Percentiles rank a stretch among this genome's conserved stretches.
phyloP scores from a whole-genome alignment of 2,329 filamentous ascomycete species.

The Xylaria sp. region DNA sequence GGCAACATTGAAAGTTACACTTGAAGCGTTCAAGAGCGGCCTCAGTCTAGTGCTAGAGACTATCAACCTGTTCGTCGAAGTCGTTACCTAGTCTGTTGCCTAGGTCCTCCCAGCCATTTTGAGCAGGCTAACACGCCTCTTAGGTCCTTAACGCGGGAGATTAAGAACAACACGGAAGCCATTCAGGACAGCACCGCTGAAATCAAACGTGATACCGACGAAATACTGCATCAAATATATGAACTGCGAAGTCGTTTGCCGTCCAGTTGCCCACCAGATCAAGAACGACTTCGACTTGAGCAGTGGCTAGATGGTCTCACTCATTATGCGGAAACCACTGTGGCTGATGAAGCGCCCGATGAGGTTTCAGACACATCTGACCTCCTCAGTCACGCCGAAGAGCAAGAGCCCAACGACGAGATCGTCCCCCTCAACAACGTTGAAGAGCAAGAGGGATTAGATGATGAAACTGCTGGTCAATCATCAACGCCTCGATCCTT shows the following conservation, averaged over 20 bases:
- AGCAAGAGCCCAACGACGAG: background rate
- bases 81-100: background rate
- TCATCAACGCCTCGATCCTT: too few relatives aligned
- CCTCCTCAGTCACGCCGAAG: background rate
- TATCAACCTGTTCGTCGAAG: constrained; percentile 1
- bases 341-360: background rate
- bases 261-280: background rate
- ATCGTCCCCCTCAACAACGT: too few relatives aligned
- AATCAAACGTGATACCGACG: background rate
- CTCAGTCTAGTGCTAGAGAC: constrained; percentile 2
- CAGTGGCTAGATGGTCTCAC: constrained; percentile 2
- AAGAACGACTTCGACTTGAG: background rate
- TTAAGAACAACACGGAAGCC: background rate
- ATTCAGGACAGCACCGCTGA: background rate
- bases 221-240: constrained; percentile 2
- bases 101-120: background rate
- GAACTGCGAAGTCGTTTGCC: constrained; percentile 5
- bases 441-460: background rate
- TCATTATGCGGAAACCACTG: background rate
- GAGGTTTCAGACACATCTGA: background rate
- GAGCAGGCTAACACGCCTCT: background rate
- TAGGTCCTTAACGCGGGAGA: constrained; percentile 7
- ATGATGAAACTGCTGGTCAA: background rate
- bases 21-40: constrained; percentile 2
- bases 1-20: background rate